Conservation (phyloP, 768 basidiomycete genomes). For the Infundibulicybe gibba region DNA sequence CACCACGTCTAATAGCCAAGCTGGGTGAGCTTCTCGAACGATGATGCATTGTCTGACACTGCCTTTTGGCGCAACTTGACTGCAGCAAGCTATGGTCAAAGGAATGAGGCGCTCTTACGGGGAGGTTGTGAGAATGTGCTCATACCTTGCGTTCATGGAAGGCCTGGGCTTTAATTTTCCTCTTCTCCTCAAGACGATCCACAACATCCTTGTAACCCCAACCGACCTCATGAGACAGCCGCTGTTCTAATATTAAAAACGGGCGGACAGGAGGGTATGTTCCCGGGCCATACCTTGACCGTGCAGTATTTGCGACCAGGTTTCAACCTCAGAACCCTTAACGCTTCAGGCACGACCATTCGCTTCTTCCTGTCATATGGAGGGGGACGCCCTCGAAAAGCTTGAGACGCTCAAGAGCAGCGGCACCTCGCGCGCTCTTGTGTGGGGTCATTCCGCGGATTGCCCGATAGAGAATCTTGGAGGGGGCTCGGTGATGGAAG, state of each 20-base stretch:
- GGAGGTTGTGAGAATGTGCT: slow-evolving; percentile 2
- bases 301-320: slow-evolving; percentile 99
- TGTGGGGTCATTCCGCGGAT: slow-evolving; percentile 99
- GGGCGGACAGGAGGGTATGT: not conserved
- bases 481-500: slow-evolving; percentile 98
- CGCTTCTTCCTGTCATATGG: slow-evolving; percentile 99
- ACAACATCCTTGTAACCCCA: slow-evolving; percentile 99
- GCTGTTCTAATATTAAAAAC: slow-evolving; percentile 42
- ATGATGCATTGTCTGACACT: slow-evolving; percentile 60
- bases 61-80: slow-evolving; percentile 97
- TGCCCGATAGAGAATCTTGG: slow-evolving; percentile 96
- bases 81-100: slow-evolving; percentile 63
- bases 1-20: slow-evolving; percentile 78
- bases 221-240: slow-evolving; percentile 97
- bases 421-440: slow-evolving; percentile 93
- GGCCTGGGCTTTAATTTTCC: slow-evolving; percentile 98
- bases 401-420: slow-evolving; percentile 96
- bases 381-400: slow-evolving; percentile 98
- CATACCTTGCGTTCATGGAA: slow-evolving; percentile 99
- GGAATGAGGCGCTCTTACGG: slow-evolving; percentile 3
- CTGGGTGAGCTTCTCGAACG: slow-evolving; percentile 79
- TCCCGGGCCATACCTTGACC: slow-evolving; percentile 73
- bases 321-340: slow-evolving; percentile 96
- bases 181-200: slow-evolving; percentile 99
- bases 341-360: slow-evolving; percentile 97